Evolutionary conservation across 768 basidiomycete genomes (phyloP).

Genomic region (Tephrocybe sp.): DNA sequence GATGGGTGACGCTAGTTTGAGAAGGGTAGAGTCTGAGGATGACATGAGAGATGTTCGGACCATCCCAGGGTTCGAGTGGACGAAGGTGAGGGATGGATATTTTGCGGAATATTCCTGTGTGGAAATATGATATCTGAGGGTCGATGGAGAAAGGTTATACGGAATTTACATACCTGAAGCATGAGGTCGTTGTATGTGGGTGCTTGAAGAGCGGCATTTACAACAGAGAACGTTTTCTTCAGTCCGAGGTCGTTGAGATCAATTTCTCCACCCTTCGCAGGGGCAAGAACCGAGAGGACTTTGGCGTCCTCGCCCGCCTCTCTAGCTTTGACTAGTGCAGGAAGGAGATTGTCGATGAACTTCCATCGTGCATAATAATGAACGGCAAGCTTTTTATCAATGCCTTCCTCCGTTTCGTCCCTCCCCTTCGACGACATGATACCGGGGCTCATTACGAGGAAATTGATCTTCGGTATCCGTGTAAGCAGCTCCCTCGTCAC

Average conservation of each 20-base stretch:
- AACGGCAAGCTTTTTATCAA: slow-evolving; percentile 34
- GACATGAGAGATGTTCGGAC: slow-evolving; percentile 33
- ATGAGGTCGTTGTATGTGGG: slow-evolving; percentile 37
- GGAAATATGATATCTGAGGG: background rate
- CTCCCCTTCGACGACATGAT: slow-evolving; percentile 36
- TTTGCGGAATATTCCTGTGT: slow-evolving; percentile 32
- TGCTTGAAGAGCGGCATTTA: slow-evolving; percentile 26
- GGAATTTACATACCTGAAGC: background rate
- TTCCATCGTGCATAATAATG: slow-evolving; percentile 54
- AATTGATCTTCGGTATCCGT: slow-evolving; percentile 46
- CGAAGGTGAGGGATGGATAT: slow-evolving; percentile 36
- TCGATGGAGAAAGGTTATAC: too few relatives aligned
- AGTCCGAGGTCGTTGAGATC: slow-evolving; percentile 44
- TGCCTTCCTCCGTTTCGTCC: slow-evolving; percentile 31
- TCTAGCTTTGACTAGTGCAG: slow-evolving; percentile 40
- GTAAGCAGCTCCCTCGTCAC: slow-evolving; percentile 30
- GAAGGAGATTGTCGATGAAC: slow-evolving; percentile 44
- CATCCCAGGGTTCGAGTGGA: slow-evolving; percentile 36
- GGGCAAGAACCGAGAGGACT: slow-evolving; percentile 44
- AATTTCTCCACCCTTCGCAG: slow-evolving; percentile 33
- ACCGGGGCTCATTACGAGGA: slow-evolving; percentile 44
- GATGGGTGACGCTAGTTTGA: slow-evolving; percentile 20
- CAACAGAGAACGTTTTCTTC: slow-evolving; percentile 34
- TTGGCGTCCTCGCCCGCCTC: slow-evolving; percentile 49
- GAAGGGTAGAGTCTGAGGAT: slow-evolving; percentile 23